These are phyloP conservation scores for Hypoxylon sp. DNA, from an alignment of 2,329 filamentous ascomycete genomes.

Conservation along the genomic window DNA sequence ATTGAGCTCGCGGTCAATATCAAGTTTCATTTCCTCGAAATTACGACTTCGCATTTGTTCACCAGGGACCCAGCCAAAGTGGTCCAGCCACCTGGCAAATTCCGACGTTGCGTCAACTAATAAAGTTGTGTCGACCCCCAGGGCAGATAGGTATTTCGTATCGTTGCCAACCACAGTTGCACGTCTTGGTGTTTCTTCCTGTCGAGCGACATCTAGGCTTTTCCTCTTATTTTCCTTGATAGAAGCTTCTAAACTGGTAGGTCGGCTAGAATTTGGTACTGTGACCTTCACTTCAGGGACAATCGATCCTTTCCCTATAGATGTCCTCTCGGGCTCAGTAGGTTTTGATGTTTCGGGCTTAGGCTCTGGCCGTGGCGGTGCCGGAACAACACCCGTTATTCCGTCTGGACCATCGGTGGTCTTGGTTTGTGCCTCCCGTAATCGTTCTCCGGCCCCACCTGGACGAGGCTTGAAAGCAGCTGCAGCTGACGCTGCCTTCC, in stretches of 20 bases:
- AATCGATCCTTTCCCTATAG: conserved; percentile 53
- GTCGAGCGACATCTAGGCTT: conserved; percentile 52
- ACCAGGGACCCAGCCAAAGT: conserved; percentile 88
- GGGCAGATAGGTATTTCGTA: conserved; percentile 79
- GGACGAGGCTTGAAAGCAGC: conserved; percentile 85
- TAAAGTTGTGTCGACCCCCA: conserved; percentile 83
- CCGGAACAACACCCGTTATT: conserved; percentile 88
- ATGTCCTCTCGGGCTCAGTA: conserved; percentile 53
- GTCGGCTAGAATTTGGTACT: conserved; percentile 59
- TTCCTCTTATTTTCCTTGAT: conserved; percentile 51
- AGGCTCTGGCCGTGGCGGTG: conserved; percentile 69
- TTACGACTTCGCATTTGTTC: conserved; percentile 80
- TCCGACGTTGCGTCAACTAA: conserved; percentile 82
- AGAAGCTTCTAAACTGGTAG: conserved; percentile 57
- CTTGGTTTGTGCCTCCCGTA: conserved; percentile 72
- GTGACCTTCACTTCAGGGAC: conserved; percentile 72
- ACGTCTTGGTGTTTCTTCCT: conserved; percentile 66
- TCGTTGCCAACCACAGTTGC: conserved; percentile 79
- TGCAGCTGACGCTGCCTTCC: conserved; percentile 82
- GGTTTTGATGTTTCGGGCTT: conserved; percentile 55
- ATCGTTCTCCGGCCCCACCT: conserved; percentile 85
- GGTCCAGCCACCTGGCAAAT: conserved; percentile 84
- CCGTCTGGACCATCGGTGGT: conserved; percentile 82
- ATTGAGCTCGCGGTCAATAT: conserved; percentile 88
- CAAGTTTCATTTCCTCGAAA: conserved; percentile 83